These are phyloP conservation scores for Cercospora beticola DNA, from an alignment of 2,329 filamentous ascomycete species.

Conservation along the genomic window DNA sequence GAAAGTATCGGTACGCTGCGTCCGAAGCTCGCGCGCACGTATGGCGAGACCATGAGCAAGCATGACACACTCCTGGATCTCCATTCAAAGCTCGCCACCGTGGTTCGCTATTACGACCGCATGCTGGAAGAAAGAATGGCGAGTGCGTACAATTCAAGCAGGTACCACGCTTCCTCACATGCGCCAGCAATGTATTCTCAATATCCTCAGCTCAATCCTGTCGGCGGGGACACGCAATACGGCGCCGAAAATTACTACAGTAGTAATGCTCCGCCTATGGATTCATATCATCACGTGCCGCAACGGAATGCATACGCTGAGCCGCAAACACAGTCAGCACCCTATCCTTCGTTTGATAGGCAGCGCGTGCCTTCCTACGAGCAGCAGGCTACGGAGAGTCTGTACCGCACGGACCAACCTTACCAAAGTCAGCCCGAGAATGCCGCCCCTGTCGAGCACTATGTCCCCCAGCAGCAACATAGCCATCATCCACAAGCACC, in stretches of 20 bases:
- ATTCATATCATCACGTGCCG: slow-evolving; percentile 41
- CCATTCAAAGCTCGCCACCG: slow-evolving; percentile 91
- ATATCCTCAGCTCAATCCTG: slow-evolving; percentile 69
- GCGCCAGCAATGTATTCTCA: slow-evolving; percentile 49
- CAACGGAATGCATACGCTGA: slow-evolving; percentile 32
- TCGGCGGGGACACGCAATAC: slow-evolving; percentile 47
- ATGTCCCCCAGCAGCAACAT: slow-evolving; percentile 14
- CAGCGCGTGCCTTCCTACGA: slow-evolving; percentile 25
- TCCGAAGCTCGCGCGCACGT: slow-evolving; percentile 90
- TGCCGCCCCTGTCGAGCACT: neutral
- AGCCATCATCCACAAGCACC: slow-evolving; percentile 35
- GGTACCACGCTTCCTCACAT: slow-evolving; percentile 41
- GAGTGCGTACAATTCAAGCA: slow-evolving; percentile 83
- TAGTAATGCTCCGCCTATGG: slow-evolving; percentile 56
- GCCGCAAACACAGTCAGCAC: slow-evolving; percentile 43
- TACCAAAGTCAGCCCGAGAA: slow-evolving; percentile 31
- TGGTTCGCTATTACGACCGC: slow-evolving; percentile 94
- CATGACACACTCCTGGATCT: slow-evolving; percentile 93
- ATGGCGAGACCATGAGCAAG: slow-evolving; percentile 99
- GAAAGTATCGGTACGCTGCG: slow-evolving; percentile 92
- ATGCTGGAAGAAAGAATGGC: slow-evolving; percentile 96
- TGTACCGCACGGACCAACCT: slow-evolving; percentile 36
- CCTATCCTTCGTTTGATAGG: slow-evolving; percentile 39
- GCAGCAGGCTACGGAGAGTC: slow-evolving; percentile 33
- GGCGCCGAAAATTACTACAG: slow-evolving; percentile 81